Conservation (phyloP, 129 eudicot species). For the Flaveria sonorensis region DNA sequence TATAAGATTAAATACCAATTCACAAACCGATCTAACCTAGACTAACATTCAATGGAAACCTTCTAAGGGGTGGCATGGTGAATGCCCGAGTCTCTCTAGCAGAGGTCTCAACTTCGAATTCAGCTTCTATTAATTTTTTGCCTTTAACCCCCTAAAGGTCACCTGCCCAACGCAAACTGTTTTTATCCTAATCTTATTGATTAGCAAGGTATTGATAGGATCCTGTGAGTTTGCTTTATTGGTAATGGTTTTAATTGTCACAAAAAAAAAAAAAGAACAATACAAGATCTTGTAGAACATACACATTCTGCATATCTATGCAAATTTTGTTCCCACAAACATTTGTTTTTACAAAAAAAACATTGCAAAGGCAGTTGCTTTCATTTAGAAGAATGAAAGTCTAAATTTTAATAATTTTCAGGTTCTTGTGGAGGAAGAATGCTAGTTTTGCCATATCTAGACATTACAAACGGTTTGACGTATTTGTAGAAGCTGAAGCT, state of each 20-base stretch:
- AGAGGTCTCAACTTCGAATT: too few relatives aligned
- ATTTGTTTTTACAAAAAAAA: neutral
- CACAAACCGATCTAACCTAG: neutral
- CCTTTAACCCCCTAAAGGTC: neutral
- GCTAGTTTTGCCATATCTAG: slow-evolving; percentile 94
- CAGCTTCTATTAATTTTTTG: neutral
- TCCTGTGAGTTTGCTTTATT: too few relatives aligned
- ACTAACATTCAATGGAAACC: too few relatives aligned
- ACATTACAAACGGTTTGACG: slow-evolving; percentile 90
- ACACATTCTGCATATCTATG: neutral
- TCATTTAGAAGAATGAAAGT: slow-evolving; percentile 5
- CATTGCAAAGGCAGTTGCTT: slow-evolving; percentile 15
- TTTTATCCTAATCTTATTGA: neutral
- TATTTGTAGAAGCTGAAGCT: slow-evolving; percentile 91
- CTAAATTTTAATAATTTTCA: slow-evolving; percentile 28
- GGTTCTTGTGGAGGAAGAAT: slow-evolving; percentile 95
- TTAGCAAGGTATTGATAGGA: too few relatives aligned
- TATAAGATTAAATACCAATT: neutral
- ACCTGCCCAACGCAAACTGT: neutral
- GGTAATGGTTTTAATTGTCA: too few relatives aligned
- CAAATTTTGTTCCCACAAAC: neutral
- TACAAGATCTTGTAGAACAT: neutral
- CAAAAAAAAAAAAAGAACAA: neutral
- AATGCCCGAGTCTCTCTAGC: too few relatives aligned
- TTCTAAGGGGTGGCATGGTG: too few relatives aligned